Conservation (phyloP, 768 basidiomycete genomes). For the Trametes sanguinea region DNA sequence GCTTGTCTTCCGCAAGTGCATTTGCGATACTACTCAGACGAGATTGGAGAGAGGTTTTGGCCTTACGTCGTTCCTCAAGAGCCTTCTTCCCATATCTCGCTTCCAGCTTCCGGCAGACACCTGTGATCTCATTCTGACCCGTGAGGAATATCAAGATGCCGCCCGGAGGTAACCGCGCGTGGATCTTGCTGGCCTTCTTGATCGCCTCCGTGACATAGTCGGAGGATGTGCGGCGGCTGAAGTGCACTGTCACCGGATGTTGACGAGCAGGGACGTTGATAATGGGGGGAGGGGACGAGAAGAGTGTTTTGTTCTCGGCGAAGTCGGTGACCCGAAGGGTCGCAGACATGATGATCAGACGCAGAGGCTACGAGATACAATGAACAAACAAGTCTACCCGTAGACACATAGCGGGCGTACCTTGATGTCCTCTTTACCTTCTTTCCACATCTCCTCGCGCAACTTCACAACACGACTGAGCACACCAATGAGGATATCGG, state of each 20-base stretch:
- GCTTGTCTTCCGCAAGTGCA: constrained; percentile 11
- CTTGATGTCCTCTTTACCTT: constrained; percentile 70
- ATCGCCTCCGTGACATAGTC: constrained; percentile 92
- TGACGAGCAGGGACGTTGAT: constrained; percentile 89
- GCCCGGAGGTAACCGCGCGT: constrained; percentile 87
- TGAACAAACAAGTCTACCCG: not conserved
- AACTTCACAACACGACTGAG: constrained; percentile 91
- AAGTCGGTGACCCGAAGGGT: constrained; percentile 95
- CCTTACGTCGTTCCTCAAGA: constrained; percentile 52
- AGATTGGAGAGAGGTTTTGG: constrained; percentile 21
- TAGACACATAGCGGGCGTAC: constrained; percentile 38
- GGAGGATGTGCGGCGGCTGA: constrained; percentile 79
- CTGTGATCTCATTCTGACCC: constrained; percentile 92
- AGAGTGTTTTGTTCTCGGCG: constrained; percentile 79
- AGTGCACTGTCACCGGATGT: constrained; percentile 94
- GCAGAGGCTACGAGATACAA: constrained; percentile 59
- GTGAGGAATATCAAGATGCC: constrained; percentile 94
- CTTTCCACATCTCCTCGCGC: constrained; percentile 87
- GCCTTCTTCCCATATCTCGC: constrained; percentile 71
- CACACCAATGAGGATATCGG: constrained; percentile 95
- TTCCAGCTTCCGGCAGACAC: constrained; percentile 81
- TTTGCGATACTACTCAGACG: constrained; percentile 13
- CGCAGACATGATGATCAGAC: constrained; percentile 98
- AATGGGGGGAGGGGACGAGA: constrained; percentile 83
- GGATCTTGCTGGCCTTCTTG: constrained; percentile 89